A percentile compares a stretch with the other conserved stretches of the same genome.
Evolutionary conservation across 371 early-diverging fungal genomes (phyloP).

Genomic region (Mortierella sp.): DNA sequence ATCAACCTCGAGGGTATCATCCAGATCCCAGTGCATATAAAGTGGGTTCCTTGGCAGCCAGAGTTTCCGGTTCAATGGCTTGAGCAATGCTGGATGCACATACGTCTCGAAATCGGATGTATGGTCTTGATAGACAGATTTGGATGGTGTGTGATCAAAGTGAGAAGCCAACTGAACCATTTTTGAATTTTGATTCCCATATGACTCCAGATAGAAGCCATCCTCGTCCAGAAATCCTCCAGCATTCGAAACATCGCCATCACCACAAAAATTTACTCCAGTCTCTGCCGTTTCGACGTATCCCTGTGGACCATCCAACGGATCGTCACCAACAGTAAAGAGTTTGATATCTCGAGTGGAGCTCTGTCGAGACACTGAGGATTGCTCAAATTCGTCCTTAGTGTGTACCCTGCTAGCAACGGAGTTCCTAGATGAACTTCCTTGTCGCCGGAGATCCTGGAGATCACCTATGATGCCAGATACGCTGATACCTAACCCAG

Average conservation of each 20-base stretch:
- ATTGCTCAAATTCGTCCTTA: slow-evolving; percentile 9
- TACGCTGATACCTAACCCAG: slow-evolving; percentile 3
- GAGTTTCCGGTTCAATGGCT: slow-evolving; percentile 54
- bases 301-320: not conserved
- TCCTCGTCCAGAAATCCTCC: slow-evolving; percentile 7
- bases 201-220: slow-evolving; percentile 7
- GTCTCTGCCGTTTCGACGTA: not conserved
- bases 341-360: slow-evolving; percentile 28
- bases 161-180: slow-evolving; percentile 18
- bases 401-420: slow-evolving; percentile 20
- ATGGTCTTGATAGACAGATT: slow-evolving; percentile 37
- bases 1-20: slow-evolving; percentile 52
- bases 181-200: not conserved
- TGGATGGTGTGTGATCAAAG: slow-evolving; percentile 39
- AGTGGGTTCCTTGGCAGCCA: slow-evolving; percentile 60
- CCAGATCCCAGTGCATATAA: slow-evolving; percentile 50
- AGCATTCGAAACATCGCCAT: not conserved
- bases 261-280: not conserved
- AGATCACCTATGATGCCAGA: slow-evolving; percentile 11
- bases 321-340: slow-evolving; percentile 30
- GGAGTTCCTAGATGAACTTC: slow-evolving; percentile 10
- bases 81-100: slow-evolving; percentile 57
- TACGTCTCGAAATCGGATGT: slow-evolving; percentile 58
- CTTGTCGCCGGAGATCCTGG: not conserved
- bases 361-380: not conserved